A percentile compares a stretch with the other conserved stretches of the same genome.
Evolutionary conservation across 1,284 basidiomycete genomes (phyloP).

Genomic region (Heterobasidion occidentale): DNA sequence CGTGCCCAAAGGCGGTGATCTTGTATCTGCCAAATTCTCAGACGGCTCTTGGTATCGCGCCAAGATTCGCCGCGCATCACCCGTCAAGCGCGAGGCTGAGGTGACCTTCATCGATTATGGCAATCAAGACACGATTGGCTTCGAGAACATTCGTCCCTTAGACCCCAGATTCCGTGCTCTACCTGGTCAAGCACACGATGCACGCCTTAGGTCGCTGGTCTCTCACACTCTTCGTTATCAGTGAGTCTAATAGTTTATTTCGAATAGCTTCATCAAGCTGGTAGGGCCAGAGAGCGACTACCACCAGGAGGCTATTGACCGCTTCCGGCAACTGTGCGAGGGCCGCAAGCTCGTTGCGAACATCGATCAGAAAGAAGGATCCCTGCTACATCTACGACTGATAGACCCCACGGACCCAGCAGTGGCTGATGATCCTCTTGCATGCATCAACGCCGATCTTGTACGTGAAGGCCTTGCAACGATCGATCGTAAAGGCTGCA

Average conservation of each 20-base stretch:
- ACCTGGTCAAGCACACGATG: slow-evolving; percentile 79
- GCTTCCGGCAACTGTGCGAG: slow-evolving; percentile 80
- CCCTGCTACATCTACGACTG: slow-evolving; percentile 75
- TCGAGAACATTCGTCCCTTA: slow-evolving; percentile 71
- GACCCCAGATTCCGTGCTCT: slow-evolving; percentile 82
- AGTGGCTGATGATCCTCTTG: slow-evolving; percentile 57
- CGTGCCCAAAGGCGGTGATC: slow-evolving; percentile 75
- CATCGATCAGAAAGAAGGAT: slow-evolving; percentile 78
- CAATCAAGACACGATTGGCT: slow-evolving; percentile 80
- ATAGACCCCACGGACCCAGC: slow-evolving; percentile 78
- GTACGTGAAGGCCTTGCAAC: slow-evolving; percentile 74
- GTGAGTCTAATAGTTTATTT: not conserved
- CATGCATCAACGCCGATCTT: slow-evolving; percentile 80
- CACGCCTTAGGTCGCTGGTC: slow-evolving; percentile 58
- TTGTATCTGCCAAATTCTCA: slow-evolving; percentile 86
- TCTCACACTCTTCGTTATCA: slow-evolving; percentile 2
- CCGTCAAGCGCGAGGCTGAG: slow-evolving; percentile 83
- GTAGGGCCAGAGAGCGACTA: slow-evolving; percentile 77
- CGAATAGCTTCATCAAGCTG: slow-evolving; percentile 75
- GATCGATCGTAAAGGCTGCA: slow-evolving; percentile 72
- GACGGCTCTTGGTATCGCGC: slow-evolving; percentile 95
- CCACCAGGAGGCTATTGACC: slow-evolving; percentile 73
- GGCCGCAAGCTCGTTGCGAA: slow-evolving; percentile 88
- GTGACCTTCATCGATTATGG: slow-evolving; percentile 87
- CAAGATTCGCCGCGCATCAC: slow-evolving; percentile 74